Percentiles rank a stretch among this genome's conserved stretches.
Evolutionary conservation across 768 basidiomycete genomes (phyloP).

Genomic region (Pulveroboletus sp.): DNA sequence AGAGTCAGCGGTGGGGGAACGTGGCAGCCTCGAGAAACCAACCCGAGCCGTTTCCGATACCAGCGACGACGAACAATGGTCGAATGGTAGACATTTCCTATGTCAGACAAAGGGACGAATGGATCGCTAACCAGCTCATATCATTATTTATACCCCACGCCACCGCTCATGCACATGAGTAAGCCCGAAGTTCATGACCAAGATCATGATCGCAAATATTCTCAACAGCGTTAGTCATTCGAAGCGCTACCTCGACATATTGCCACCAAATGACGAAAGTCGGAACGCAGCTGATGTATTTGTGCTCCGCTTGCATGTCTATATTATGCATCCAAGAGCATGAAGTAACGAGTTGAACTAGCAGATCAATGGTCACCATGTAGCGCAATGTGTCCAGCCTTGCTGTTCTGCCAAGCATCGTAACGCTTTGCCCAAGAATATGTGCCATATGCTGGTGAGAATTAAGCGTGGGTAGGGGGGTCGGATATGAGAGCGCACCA

Average conservation of each 20-base stretch:
- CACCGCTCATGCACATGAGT: slow-evolving; percentile 7
- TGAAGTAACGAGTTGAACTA: slow-evolving; percentile 14
- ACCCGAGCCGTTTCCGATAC: slow-evolving; percentile 43
- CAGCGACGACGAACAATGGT: slow-evolving; percentile 57
- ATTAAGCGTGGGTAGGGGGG: not conserved
- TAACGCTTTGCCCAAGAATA: slow-evolving; percentile 77
- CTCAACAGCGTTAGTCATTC: slow-evolving; percentile 6
- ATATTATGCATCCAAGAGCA: slow-evolving; percentile 12
- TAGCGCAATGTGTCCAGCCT: slow-evolving; percentile 70
- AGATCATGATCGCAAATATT: slow-evolving; percentile 17
- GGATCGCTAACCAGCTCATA: no score
- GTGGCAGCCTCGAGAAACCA: not conserved
- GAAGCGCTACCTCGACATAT: no score
- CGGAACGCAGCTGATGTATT: not conserved
- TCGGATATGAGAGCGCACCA: slow-evolving; percentile 48
- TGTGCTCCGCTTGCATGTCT: slow-evolving; percentile 8
- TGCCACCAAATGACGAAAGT: not conserved
- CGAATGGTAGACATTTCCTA: slow-evolving; percentile 34
- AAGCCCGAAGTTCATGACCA: slow-evolving; percentile 16
- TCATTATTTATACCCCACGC: slow-evolving; percentile 15
- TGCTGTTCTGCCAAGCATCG: slow-evolving; percentile 68
- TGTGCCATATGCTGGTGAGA: slow-evolving; percentile 59
- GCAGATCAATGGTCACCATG: slow-evolving; percentile 24
- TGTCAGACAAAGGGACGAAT: not conserved
- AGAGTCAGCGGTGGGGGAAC: not conserved